phyloP scores from a whole-genome alignment of 73 alveolate species.

The Stentor roeselii region DNA sequence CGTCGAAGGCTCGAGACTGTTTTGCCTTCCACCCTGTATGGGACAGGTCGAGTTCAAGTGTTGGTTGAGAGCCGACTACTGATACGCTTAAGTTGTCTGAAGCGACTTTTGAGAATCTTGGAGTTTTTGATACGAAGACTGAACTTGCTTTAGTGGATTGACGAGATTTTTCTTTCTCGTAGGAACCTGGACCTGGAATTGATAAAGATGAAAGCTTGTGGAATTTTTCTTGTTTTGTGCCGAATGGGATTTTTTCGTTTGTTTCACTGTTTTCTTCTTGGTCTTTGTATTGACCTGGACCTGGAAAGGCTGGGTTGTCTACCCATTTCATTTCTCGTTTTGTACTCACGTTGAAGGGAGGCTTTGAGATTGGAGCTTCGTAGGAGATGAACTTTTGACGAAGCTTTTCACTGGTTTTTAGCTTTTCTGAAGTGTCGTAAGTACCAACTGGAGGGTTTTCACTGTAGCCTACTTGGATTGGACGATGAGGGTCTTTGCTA shows the following conservation, averaged over 20 bases:
- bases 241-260: conserved; percentile 6
- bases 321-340: conserved; percentile 22
- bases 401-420: not conserved
- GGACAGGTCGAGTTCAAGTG: not conserved
- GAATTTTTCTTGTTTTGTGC: not conserved
- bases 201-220: not conserved
- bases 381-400: not conserved
- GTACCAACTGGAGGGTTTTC: conserved; percentile 15
- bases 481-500: conserved; percentile 18
- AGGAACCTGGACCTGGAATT: conserved; percentile 18
- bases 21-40: not conserved
- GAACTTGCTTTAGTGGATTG: not conserved
- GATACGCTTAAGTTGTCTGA: conserved; percentile 6
- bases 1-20: not conserved
- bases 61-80: not conserved
- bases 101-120: conserved; percentile 5
- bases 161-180: not conserved
- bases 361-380: not conserved
- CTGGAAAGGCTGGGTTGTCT: not conserved
- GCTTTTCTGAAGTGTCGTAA: not conserved
- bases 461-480: not conserved
- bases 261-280: not conserved
- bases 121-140: not conserved
- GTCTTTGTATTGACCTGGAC: not conserved
- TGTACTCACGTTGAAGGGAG: not conserved